Evolutionary conservation across 495 filamentous ascomycete species (phyloP).

Genomic region (Thermothielavioides terrestris): DNA sequence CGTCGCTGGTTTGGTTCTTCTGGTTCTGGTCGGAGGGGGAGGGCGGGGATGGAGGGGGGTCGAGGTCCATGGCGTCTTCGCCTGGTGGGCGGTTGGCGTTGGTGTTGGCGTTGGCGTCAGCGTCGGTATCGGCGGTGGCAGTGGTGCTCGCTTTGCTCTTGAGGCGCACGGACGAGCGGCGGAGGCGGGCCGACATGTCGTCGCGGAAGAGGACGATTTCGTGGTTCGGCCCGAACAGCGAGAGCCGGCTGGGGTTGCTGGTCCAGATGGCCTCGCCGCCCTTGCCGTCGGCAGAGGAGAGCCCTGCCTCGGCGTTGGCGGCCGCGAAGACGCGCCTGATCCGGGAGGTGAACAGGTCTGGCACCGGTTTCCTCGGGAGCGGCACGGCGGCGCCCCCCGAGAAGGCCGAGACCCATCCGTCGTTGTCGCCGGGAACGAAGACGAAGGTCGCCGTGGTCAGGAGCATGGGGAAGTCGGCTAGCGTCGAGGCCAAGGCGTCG

Average conservation of each 20-base stretch:
- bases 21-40: too few species aligned
- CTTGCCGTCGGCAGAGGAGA: constrained; percentile 32
- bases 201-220: constrained; percentile 83
- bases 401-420: constrained; percentile 84
- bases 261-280: constrained; percentile 75
- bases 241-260: constrained; percentile 72
- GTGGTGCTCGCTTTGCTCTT: constrained; percentile 24
- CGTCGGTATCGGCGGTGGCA: constrained; percentile 3
- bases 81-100: constrained; percentile 9
- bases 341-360: constrained; percentile 78
- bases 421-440: constrained; percentile 92
- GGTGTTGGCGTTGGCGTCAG: constrained; percentile 29
- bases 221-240: constrained; percentile 74
- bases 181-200: constrained; percentile 67
- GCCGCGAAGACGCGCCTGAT: constrained; percentile 69
- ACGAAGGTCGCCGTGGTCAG: constrained; percentile 74
- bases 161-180: constrained; percentile 62
- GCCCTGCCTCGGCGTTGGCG: constrained; percentile 55
- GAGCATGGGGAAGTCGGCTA: constrained; percentile 80
- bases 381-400: constrained; percentile 69
- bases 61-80: constrained; percentile 41
- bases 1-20: background rate
- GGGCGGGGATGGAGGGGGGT: too few species aligned
- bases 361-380: constrained; percentile 64
- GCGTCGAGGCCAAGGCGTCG: constrained; percentile 68